Evolutionary conservation across 768 basidiomycete species (phyloP).

Genomic region (Lactarius tabidus): DNA sequence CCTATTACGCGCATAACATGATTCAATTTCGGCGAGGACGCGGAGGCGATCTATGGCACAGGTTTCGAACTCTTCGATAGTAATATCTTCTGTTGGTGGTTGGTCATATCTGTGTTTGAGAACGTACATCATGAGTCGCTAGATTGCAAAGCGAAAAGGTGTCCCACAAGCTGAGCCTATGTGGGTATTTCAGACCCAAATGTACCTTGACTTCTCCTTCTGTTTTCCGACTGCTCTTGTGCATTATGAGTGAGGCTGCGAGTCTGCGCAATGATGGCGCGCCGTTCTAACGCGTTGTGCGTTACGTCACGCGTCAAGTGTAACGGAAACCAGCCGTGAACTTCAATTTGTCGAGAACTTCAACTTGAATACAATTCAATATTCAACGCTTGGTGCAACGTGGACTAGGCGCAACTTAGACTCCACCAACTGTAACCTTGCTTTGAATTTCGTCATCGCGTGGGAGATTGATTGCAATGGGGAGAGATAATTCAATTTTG

Average conservation of each 20-base stretch:
- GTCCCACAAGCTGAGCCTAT: slow-evolving; percentile 72
- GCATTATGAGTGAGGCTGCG: slow-evolving; percentile 13
- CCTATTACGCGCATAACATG: slow-evolving; percentile 79
- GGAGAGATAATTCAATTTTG: no score
- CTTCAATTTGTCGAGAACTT: slow-evolving; percentile 3
- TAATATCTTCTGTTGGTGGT: slow-evolving; percentile 84
- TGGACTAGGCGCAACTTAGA: no score
- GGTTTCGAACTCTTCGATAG: slow-evolving; percentile 92
- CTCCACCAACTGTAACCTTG: no score
- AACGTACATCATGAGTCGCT: not conserved
- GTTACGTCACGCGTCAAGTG: slow-evolving; percentile 16
- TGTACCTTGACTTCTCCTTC: slow-evolving; percentile 29
- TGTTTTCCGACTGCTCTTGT: slow-evolving; percentile 15
- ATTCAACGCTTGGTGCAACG: no score
- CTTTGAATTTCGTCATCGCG: no score
- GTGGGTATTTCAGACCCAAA: slow-evolving; percentile 47
- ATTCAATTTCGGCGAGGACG: slow-evolving; percentile 86
- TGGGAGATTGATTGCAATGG: no score
- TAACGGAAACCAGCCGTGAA: not conserved
- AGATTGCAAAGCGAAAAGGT: not conserved
- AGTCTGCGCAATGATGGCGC: no score
- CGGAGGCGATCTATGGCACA: slow-evolving; percentile 85
- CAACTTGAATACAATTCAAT: slow-evolving; percentile 16
- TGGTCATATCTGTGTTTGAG: slow-evolving; percentile 63
- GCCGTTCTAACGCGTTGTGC: not conserved